These are phyloP conservation scores for Hylodesmum podocarpum DNA, from an alignment of 306 rosid species.

Conservation along the genomic window DNA sequence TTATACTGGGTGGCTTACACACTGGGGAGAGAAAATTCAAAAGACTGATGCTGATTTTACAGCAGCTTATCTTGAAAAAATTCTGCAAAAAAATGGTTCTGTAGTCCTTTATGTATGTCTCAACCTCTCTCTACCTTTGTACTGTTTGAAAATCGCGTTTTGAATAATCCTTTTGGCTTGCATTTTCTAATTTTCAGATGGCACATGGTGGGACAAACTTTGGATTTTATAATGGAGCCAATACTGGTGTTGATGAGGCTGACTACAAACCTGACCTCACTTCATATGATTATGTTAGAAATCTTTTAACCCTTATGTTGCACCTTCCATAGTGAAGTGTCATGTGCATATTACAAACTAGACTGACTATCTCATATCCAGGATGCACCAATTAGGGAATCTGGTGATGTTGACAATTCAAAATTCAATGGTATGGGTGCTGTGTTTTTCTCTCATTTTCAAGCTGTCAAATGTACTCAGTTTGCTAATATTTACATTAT, in stretches of 20 bases:
- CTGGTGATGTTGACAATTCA: slow-evolving; percentile 80
- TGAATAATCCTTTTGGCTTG: slow-evolving; percentile 23
- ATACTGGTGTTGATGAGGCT: slow-evolving; percentile 59
- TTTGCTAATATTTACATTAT: not conserved
- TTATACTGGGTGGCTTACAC: slow-evolving; percentile 98
- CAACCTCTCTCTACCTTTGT: slow-evolving; percentile 19
- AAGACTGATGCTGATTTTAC: slow-evolving; percentile 69
- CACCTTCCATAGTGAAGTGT: slow-evolving; percentile 6
- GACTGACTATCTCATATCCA: slow-evolving; percentile 38
- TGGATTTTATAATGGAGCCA: slow-evolving; percentile 92
- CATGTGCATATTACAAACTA: slow-evolving; percentile 5
- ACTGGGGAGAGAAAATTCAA: slow-evolving; percentile 87
- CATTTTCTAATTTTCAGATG: slow-evolving; percentile 61
- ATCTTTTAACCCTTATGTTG: slow-evolving; percentile 15
- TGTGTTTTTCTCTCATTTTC: slow-evolving; percentile 9
- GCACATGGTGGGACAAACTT: slow-evolving; percentile 96
- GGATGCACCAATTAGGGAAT: slow-evolving; percentile 96
- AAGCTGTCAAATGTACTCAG: not conserved
- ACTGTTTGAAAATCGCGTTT: slow-evolving; percentile 14
- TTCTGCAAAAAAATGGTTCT: slow-evolving; percentile 81
- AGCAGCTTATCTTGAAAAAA: slow-evolving; percentile 66
- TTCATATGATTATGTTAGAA: slow-evolving; percentile 88
- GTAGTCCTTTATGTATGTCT: slow-evolving; percentile 79
- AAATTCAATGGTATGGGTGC: slow-evolving; percentile 65
- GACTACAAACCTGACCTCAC: slow-evolving; percentile 89